Conservation (phyloP, 75 land plant genomes). For the Cupressus sempervirens region DNA sequence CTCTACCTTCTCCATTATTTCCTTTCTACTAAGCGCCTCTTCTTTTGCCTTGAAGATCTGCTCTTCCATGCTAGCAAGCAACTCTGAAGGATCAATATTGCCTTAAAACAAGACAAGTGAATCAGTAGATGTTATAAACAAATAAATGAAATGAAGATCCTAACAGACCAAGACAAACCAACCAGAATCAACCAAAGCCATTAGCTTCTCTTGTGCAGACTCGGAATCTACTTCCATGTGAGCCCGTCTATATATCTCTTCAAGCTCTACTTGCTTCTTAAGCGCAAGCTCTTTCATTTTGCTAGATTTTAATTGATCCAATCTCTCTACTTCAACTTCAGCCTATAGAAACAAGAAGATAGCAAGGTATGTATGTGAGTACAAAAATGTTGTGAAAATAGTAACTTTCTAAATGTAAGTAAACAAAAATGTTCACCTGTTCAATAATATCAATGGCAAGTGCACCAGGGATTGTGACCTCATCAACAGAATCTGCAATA, state of each 20-base stretch:
- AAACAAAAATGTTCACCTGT: constrained; percentile 42
- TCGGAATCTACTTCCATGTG: constrained; percentile 87
- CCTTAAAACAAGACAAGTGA: constrained; percentile 18
- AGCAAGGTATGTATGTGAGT: not conserved
- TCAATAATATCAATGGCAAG: constrained; percentile 85
- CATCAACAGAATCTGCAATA: constrained; percentile 67
- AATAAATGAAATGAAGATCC: not conserved
- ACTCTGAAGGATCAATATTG: constrained; percentile 84
- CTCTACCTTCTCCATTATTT: constrained; percentile 88
- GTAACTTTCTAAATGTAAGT: not conserved
- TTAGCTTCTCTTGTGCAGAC: constrained; percentile 67
- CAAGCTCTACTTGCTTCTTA: constrained; percentile 81
- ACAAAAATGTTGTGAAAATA: not conserved
- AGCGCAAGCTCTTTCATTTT: constrained; percentile 97
- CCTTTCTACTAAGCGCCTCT: constrained; percentile 87
- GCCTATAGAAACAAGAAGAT: constrained; percentile 44
- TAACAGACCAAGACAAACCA: constrained; percentile 21
- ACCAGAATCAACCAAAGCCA: constrained; percentile 84
- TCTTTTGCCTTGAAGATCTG: constrained; percentile 83
- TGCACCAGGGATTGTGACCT: constrained; percentile 71
- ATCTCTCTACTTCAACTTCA: constrained; percentile 89
- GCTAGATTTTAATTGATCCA: constrained; percentile 81
- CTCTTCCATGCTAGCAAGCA: constrained; percentile 78
- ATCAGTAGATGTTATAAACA: constrained; percentile 2
- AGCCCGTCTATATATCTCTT: constrained; percentile 83